Evolutionary conservation across 2,329 filamentous ascomycete genomes (phyloP), one percentile per base, ranked within the genome.

Genomic region (Neoascochyta sp.): DNA sequence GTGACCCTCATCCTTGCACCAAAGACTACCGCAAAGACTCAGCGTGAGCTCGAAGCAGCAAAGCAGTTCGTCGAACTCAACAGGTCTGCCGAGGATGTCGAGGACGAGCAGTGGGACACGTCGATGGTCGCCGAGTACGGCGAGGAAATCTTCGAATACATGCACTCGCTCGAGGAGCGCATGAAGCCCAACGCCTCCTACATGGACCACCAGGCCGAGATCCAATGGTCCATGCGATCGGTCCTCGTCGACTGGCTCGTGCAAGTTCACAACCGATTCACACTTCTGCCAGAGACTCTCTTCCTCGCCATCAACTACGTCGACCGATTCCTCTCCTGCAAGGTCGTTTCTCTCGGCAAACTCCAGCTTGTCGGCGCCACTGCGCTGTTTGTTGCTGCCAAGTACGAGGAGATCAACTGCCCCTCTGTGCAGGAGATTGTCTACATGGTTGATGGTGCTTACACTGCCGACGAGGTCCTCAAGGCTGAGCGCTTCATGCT

Each of bases 401-500:
- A 98, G 67, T 98, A 95, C 59, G 92, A 98, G 65, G 92, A 98
- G 68, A 95, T 98, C 70, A 94, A 95, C 65, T 95, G 89, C 63
- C 92, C 89, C 14, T 95, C 90, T 1, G 80, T 98, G 13, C 78
- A 84, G 40, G 92, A 98, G 70, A 94, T 98, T 54, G 85, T 95
- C 38, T 96, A 90, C 71, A 96, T 98, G 90, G 92, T 98, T 22
- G 92, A 98, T 59, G 78, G 81, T 23, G 88, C 87, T 32, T 98
- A 95, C 66, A 84, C 76, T 3, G 75, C 78, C 10, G 89, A 95
- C 34, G 92, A 96, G 68, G 90, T 98, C 34, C 76, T 96, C 45
- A 95, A 96, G 69, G 92, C 92, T 1, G 92, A 98, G 67, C 82
- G 89, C 9, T 96, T 95, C 70, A 98, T 98, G 89, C 77, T 98